A percentile compares a stretch with the other conserved stretches of the same genome.
Conservation (phyloP, 306 rosid genomes). For the Carpinus fangiana region DNA sequence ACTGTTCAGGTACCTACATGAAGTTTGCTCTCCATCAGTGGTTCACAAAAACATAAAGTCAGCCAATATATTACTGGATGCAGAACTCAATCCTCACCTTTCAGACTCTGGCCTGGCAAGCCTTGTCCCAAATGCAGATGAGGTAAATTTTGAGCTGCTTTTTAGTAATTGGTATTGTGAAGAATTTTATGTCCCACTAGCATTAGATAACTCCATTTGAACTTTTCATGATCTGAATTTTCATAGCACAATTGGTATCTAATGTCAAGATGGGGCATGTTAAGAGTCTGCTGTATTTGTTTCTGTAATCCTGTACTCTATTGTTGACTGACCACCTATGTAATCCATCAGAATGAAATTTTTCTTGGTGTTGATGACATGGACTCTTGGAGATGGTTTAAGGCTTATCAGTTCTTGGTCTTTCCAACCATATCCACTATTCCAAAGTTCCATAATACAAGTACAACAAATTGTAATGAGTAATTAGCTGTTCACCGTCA, state of each 20-base stretch:
- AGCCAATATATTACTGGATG: conserved; percentile 82
- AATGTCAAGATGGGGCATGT: background rate
- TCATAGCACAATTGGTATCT: background rate
- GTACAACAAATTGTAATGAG: background rate
- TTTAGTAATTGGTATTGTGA: background rate
- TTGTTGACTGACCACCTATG: background rate
- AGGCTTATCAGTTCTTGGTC: background rate
- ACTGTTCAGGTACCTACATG: conserved; percentile 82
- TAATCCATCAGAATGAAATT: background rate
- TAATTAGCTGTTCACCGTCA: background rate
- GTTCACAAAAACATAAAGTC: conserved; percentile 88
- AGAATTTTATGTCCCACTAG: background rate
- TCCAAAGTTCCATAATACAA: background rate
- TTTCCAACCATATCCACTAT: background rate
- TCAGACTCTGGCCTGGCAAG: conserved; percentile 86
- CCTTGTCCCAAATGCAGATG: conserved; percentile 64
- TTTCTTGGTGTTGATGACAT: conserved; percentile 10
- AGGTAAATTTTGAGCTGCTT: conserved; percentile 45
- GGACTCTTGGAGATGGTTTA: background rate
- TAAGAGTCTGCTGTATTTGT: background rate
- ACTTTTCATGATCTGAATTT: conserved; percentile 1
- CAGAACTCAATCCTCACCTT: conserved; percentile 89
- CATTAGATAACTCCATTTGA: background rate
- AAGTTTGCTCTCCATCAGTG: conserved; percentile 94
- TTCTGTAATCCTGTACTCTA: background rate